Base-by-base conservation (phyloP, 495 filamentous ascomycete species). In the Penicillium argentinense region DNA sequence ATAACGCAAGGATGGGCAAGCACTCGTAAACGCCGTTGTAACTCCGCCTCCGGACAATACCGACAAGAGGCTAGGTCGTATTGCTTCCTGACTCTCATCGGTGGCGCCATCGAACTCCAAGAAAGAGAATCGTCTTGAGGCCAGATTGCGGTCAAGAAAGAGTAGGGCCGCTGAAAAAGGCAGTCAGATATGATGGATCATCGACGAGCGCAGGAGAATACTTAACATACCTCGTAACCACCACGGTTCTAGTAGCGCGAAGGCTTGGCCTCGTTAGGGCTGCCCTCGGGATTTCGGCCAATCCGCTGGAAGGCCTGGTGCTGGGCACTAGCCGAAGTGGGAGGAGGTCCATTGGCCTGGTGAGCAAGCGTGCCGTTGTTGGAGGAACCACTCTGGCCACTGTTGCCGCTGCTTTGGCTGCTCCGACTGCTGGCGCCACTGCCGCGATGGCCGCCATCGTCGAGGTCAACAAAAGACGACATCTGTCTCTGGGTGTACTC, bases 401-500 rank as follows among this genome's bases (percentile, higher is more conserved):
- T 71, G 45, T 47, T 47, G 29, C 57, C 57, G 39, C 67, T 68
- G 34, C 61, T 66, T 38, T 59, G 49, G 34, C 71, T 70, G 42
- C 67, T 67, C 33, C 61, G 59, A 29, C 61, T 67, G 41, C 53
- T 54, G 9, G 39, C 27, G 23, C 57, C 36, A 16, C 48, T 39
- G 23, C 28, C 22, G 9, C 42, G 39, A 5, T 46, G 41, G 17
- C 50, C 54, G 36, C 47, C 51, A 18, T 58, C 54, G 13, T 70
- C 68, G 4, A 44, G 23, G 32, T 70, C 64, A 30, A 66, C 59
- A 38, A 74, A 75, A 2, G 59, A 42, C 0, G 62, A 62, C 60
- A 75, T 74, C 36, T 73, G 72, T 17, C 61, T 67, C 28, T 74
- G 70, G 6, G 72, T 75, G 36, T 75, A 70, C 26, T 71, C 53